Evolutionary conservation across 768 basidiomycete species (phyloP), one percentile per base, ranked within the genome.

Genomic region (Suillus placidus): DNA sequence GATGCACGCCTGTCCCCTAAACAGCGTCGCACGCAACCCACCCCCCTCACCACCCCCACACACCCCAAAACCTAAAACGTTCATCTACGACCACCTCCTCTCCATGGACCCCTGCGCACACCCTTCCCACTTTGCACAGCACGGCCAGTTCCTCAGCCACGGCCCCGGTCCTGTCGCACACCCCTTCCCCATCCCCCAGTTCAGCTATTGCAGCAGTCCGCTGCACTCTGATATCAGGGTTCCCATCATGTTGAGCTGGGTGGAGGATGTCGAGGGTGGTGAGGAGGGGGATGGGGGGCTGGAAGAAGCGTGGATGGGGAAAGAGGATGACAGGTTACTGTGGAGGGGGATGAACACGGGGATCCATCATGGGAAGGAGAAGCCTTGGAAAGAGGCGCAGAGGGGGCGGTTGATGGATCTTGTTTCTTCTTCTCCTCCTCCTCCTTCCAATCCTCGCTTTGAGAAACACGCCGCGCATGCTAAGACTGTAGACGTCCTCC

Each of bases 271-370:
- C n/a, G 69, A 70, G 9, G 79, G 81, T 13, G 76, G 78, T 1
- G 67, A 70, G 8, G 80, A 86, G 71, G 85, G 89, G 74, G 86
- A 87, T 8, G 51, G 26, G 8, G 81, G 79, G 0, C 91, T 87
- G 83, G 83, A 86, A n/a, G 23, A 51, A 14, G 49, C 26, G 49
- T 51, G 49, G 49, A 8, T 51, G 13, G 81, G 86, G n/a, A 91
- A 88, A 77, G 52, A 75, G 4, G 83, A 89, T 72, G 84, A 88
- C 70, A 78, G 84, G 7, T 71, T 90, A 23, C 78, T 88, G 61
- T 92, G 91, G 90, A 80, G 90, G 60, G 91, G 90, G 9, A 82
- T 84, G 43, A 89, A 85, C 56, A 90, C 90, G 0, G 91, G 90
- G 20, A 87, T 85, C 34, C 76, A 68, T 60, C 79, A 84, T 61